These are phyloP conservation scores for Groenewaldozyma tartarivorans DNA, from an alignment of 805 yeast species.

Conservation along the genomic window DNA sequence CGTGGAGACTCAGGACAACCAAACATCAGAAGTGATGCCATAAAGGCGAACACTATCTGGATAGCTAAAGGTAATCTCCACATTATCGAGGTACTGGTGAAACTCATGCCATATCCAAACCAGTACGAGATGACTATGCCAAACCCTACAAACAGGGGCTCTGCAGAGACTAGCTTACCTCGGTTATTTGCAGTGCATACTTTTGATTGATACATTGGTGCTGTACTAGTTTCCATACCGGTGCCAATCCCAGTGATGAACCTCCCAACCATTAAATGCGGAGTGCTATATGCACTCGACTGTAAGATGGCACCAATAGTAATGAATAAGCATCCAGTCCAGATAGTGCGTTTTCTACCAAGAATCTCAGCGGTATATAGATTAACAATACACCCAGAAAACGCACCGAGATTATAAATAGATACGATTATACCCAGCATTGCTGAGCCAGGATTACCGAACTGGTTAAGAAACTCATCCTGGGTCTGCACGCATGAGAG, in stretches of 20 bases:
- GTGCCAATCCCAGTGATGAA: too few relatives aligned
- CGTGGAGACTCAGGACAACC: slow-evolving; percentile 42
- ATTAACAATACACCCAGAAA: slow-evolving; percentile 38
- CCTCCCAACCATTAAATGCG: too few relatives aligned
- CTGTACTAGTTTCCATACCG: too few relatives aligned
- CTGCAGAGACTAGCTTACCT: slow-evolving; percentile 34
- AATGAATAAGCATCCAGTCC: slow-evolving; percentile 35
- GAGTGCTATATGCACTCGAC: too few relatives aligned
- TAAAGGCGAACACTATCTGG: slow-evolving; percentile 10
- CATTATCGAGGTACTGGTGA: slow-evolving; percentile 2
- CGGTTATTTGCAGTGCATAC: slow-evolving; percentile 50
- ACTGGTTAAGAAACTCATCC: background rate
- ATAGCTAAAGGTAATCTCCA: slow-evolving; percentile 14
- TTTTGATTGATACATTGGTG: too few relatives aligned
- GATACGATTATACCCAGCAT: too few relatives aligned
- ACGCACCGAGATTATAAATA: slow-evolving; percentile 34
- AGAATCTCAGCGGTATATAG: slow-evolving; percentile 38
- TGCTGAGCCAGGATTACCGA: slow-evolving; percentile 1
- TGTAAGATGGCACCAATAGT: too few relatives aligned
- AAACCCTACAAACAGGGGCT: slow-evolving; percentile 6
- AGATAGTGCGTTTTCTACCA: slow-evolving; percentile 39
- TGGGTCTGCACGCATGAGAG: background rate
- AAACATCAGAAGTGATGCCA: too few relatives aligned
- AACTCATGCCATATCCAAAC: slow-evolving; percentile 8
- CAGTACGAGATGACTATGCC: too few relatives aligned